Base-by-base conservation (phyloP, 495 filamentous ascomycete species). In the Chlorociboria aeruginascens region DNA sequence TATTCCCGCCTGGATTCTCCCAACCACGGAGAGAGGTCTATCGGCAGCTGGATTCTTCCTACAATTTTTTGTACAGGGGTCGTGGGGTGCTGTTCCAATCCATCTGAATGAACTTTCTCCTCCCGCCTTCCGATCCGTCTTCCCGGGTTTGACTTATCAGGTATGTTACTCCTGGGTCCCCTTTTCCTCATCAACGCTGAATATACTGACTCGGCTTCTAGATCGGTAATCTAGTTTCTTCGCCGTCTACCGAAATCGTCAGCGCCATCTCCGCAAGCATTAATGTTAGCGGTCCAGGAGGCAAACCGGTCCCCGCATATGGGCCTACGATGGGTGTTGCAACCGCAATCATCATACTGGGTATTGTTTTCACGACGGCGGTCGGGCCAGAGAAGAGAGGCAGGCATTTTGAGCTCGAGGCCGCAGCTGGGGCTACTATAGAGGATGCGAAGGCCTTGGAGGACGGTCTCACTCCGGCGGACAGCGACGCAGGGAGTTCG, bases 31-130 rank as follows among this genome's bases (percentile, higher is more conserved):
- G 63, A 57, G 63, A 0, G 59, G 67, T 4, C 71, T 89, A 13
- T 81, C 79, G 0, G 81, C 68, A 4, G 70, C 73, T 1, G 83
- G 78, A 16, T 89, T 89, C 68, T 76, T 83, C 60, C 74, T 86
- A 49, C 84, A 89, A 57, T 86, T 86, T 63, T 86, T 82, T 58
- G 72, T 86, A 25, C 81, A 87, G 55, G 85, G 85, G 7, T 80
- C 82, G 0, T 89, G 79, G 80, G 82, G 85, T 34, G 77, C 87
- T 6, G 78, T 87, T 29, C 85, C 85, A 8, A 82, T 88, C 54
- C 84, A 86, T 54, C 70, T 89, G 41, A 85, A 85, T 60, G 85
- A 89, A 65, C 72, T 88, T 0, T 77, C 83, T 0, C 85, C 83
- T 6, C 74, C 78, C 0, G 80, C 81, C 1, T 86, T 83, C 68